Evolutionary conservation across 108 stramenopile genomes (phyloP).

Genomic region (Fragilaria crotonensis): DNA sequence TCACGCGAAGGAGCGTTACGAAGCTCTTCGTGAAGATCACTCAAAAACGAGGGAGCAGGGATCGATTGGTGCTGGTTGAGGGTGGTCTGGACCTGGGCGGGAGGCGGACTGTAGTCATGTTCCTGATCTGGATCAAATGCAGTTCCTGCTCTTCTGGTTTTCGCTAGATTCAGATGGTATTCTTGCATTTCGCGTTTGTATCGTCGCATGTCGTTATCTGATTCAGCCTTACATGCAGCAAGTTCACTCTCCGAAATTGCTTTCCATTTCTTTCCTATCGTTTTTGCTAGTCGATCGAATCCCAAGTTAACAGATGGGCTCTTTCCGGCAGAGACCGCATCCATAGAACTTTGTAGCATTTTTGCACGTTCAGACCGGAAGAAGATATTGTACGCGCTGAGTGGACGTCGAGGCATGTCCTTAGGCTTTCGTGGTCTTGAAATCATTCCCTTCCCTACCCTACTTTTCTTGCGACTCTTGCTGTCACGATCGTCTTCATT

Average conservation of each 20-base stretch:
- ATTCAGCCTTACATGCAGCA: conserved; percentile 5
- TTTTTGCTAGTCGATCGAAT: conserved; percentile 21
- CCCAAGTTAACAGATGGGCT: conserved; percentile 4
- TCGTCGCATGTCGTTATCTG: conserved; percentile 16
- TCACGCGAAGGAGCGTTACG: background rate
- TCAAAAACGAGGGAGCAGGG: background rate
- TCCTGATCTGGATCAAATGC: background rate
- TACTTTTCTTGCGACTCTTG: too few species aligned
- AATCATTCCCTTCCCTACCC: too few species aligned
- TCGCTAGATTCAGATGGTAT: background rate
- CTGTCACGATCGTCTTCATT: too few species aligned
- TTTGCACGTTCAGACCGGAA: background rate
- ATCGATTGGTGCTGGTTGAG: background rate
- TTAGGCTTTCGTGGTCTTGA: background rate
- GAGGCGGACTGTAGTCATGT: background rate
- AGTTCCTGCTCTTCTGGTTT: background rate
- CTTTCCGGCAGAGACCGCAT: background rate
- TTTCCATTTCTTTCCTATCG: conserved; percentile 17
- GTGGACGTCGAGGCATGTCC: background rate
- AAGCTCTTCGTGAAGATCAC: background rate
- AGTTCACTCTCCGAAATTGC: background rate
- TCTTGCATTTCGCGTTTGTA: conserved; percentile 17
- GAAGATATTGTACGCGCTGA: background rate
- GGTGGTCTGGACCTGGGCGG: background rate
- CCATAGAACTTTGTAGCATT: background rate